These are phyloP conservation scores for Suhomyces sp. DNA, from an alignment of 805 yeast species.

Conservation along the genomic window DNA sequence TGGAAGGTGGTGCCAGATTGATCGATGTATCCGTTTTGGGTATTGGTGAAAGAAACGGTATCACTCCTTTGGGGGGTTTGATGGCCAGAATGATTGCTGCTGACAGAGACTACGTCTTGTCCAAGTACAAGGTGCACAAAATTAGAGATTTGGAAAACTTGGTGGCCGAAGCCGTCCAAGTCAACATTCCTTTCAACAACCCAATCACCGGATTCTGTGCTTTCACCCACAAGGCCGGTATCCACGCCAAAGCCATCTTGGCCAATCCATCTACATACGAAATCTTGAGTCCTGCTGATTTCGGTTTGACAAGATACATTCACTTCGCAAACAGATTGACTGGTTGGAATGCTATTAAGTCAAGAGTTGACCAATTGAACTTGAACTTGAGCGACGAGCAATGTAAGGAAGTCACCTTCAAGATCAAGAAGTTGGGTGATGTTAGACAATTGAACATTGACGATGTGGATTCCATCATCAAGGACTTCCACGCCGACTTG, in stretches of 20 bases:
- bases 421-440: constrained; percentile 57
- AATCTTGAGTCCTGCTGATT: constrained; percentile 55
- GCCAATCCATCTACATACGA: constrained; percentile 65
- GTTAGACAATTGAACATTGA: constrained; percentile 58
- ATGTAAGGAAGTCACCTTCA: constrained; percentile 52
- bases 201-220: constrained; percentile 66
- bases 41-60: constrained; percentile 63
- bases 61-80: constrained; percentile 58
- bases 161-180: constrained; percentile 58
- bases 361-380: constrained; percentile 59
- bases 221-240: constrained; percentile 63
- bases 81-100: constrained; percentile 66
- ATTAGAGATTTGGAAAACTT: constrained; percentile 56
- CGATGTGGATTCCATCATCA: constrained; percentile 59
- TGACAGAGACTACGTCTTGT: constrained; percentile 55
- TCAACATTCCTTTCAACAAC: constrained; percentile 58
- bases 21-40: constrained; percentile 59
- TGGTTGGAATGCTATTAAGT: constrained; percentile 63
- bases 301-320: constrained; percentile 59
- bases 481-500: constrained; percentile 49
- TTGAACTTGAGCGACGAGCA: constrained; percentile 55
- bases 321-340: constrained; percentile 61
- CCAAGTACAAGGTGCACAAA: constrained; percentile 54
- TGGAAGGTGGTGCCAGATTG: constrained; percentile 60
- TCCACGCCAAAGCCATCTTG: constrained; percentile 59